Base-by-base conservation (phyloP, 306 rosid genomes). In the Vachellia pachyceras region DNA sequence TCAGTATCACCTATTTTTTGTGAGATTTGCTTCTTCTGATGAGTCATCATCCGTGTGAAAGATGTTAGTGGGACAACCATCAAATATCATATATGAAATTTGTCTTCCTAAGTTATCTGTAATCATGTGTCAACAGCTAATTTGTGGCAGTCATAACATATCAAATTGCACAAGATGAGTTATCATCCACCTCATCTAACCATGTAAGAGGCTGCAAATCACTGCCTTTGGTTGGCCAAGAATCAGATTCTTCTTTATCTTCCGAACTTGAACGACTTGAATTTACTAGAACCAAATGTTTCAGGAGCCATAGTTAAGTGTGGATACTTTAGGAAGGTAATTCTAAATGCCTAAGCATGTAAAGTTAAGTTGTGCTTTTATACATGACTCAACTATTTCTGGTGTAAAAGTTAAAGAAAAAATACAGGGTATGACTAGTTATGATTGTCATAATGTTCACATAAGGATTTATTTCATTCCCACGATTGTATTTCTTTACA, bases 401-500 rank as follows among this genome's bases (percentile, higher is more conserved):
- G 37, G 12, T 60, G 39, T 10, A 25, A 60, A 50, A 1, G 14
- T 45, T 29, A 29, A n/a, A n/a, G n/a, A 29, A 45, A 45, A 45
- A 45, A 50, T 2, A 2, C 3, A 52, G n/a, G 23, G 2, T 15
- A 58, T 22, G 35, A 20, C 64, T 10, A 18, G 1, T 52, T 6
- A 23, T 22, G 35, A 57, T 58, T 10, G 73, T 73, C 80, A 68
- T 68, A 47, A 47, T 78, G 74, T 44, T 15, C 41, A 20, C 10
- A 7, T 6, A 40, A 29, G 8, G 60, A 44, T 68, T 67, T 81
- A 49, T 57, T 77, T 73, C 75, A 41, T 68, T 66, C 73, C 42
- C 77, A 68, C 78, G 79, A 69, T 63, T 81, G 63, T 57, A 46
- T 67, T 68, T 73, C 78, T 63, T 29, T 9, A 40, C 29, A 12